Evolutionary conservation across 225 moss, liverwort and hornwort genomes (phyloP).

Genomic region (Sphagnum tenellum): DNA sequence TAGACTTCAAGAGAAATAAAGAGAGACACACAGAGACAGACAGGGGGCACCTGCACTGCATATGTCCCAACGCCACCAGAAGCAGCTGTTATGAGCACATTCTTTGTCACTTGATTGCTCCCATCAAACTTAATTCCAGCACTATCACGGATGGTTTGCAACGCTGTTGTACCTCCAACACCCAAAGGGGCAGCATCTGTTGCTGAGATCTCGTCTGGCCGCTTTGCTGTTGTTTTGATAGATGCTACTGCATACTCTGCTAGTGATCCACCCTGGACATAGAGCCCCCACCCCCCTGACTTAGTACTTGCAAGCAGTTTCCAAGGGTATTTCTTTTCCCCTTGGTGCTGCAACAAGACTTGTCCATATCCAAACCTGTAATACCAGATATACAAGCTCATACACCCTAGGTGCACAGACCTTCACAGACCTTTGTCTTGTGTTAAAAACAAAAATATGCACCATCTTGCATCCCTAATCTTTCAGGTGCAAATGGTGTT

Average conservation of each 20-base stretch:
- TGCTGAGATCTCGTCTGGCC: conserved; percentile 39
- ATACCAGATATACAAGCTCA: neutral
- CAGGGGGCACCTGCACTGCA: conserved; percentile 31
- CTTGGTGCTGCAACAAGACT: no score
- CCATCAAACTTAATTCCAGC: conserved; percentile 43
- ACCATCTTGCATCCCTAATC: neutral
- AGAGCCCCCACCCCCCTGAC: neutral
- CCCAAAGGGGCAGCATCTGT: conserved; percentile 34
- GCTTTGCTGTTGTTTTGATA: conserved; percentile 15
- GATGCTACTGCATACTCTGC: conserved; percentile 54
- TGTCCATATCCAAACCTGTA: no score
- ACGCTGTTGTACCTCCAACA: conserved; percentile 43
- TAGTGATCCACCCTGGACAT: conserved; percentile 37
- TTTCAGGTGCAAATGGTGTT: no score
- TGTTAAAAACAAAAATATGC: neutral
- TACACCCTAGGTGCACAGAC: neutral
- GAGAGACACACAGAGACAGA: neutral
- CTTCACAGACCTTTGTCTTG: no score
- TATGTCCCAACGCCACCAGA: conserved; percentile 54
- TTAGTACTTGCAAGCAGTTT: no score
- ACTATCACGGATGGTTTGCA: conserved; percentile 43
- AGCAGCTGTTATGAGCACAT: conserved; percentile 49
- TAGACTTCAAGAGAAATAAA: neutral
- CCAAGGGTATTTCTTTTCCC: no score
- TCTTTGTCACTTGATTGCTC: conserved; percentile 32